Evolutionary conservation across 73 alveolate genomes (phyloP).

Genomic region (Paramecium tetraurelia): DNA sequence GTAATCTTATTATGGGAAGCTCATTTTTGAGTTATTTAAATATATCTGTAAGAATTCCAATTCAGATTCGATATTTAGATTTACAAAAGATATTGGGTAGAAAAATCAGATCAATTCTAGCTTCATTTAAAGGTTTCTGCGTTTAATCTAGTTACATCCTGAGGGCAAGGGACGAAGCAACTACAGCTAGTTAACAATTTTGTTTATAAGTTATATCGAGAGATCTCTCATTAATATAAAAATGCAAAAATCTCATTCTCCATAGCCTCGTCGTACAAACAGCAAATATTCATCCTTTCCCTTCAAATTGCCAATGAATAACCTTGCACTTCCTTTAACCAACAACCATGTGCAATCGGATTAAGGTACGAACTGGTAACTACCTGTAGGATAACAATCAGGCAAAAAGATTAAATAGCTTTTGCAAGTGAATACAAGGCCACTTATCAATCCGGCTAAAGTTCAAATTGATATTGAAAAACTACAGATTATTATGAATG

Average conservation of each 20-base stretch:
- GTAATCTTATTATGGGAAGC: constrained; percentile 13
- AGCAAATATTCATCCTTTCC: background rate
- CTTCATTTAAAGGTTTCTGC: background rate
- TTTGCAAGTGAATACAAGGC: background rate
- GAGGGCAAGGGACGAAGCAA: background rate
- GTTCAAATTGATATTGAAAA: background rate
- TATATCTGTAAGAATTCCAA: background rate
- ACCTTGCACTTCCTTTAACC: background rate
- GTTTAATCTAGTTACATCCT: background rate
- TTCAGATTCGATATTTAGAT: constrained; percentile 7
- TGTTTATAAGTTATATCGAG: background rate
- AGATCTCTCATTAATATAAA: background rate
- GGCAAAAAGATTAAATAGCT: background rate
- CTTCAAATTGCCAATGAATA: background rate
- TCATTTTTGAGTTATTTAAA: constrained; percentile 28
- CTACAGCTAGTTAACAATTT: background rate
- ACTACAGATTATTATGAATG: background rate
- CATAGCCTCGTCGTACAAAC: background rate
- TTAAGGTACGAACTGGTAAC: background rate
- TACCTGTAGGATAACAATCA: background rate
- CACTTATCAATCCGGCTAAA: background rate
- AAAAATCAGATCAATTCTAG: background rate
- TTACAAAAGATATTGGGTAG: background rate
- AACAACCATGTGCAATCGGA: background rate
- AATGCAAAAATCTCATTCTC: constrained; percentile 7